Evolutionary conservation across 495 filamentous ascomycete genomes (phyloP).

Genomic region (Penicillium angulare): DNA sequence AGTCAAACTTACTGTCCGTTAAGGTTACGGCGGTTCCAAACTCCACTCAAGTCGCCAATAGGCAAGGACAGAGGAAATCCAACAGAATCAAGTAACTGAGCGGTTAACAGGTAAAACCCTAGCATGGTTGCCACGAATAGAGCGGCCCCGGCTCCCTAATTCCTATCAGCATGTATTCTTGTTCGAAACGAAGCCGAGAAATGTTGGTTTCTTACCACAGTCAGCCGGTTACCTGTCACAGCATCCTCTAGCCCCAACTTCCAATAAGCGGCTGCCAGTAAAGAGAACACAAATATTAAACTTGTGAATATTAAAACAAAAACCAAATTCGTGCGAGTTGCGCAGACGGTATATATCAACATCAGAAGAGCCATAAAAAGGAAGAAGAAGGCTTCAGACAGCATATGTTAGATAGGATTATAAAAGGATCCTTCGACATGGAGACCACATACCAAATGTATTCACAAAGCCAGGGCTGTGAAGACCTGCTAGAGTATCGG

Average conservation of each 20-base stretch:
- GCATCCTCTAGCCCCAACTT: conserved; percentile 4
- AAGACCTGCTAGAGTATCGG: conserved; percentile 8
- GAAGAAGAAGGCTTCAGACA: conserved; percentile 12
- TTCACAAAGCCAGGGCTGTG: conserved; percentile 11
- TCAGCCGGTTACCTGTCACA: conserved; percentile 1
- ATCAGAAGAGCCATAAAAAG: conserved; percentile 13
- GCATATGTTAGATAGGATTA: not conserved
- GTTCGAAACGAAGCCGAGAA: not conserved
- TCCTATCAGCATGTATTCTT: not conserved
- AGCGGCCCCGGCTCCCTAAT: conserved; percentile 8
- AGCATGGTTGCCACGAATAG: conserved; percentile 10
- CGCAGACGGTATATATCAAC: conserved; percentile 11
- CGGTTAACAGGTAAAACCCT: conserved; percentile 9
- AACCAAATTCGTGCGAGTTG: conserved; percentile 10
- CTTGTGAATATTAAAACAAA: conserved; percentile 7
- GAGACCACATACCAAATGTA: conserved; percentile 7
- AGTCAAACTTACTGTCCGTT: conserved; percentile 1
- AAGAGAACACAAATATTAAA: conserved; percentile 5
- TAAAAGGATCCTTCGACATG: not conserved
- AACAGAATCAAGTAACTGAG: conserved; percentile 11
- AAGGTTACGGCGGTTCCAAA: conserved; percentile 3
- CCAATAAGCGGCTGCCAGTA: conserved; percentile 9
- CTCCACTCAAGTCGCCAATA: conserved; percentile 9
- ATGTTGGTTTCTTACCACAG: conserved; percentile 1
- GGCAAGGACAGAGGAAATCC: conserved; percentile 11